Evolutionary conservation across 2,329 filamentous ascomycete genomes (phyloP), one percentile per base, ranked within the genome.

Genomic region (Alternaria triticina): DNA sequence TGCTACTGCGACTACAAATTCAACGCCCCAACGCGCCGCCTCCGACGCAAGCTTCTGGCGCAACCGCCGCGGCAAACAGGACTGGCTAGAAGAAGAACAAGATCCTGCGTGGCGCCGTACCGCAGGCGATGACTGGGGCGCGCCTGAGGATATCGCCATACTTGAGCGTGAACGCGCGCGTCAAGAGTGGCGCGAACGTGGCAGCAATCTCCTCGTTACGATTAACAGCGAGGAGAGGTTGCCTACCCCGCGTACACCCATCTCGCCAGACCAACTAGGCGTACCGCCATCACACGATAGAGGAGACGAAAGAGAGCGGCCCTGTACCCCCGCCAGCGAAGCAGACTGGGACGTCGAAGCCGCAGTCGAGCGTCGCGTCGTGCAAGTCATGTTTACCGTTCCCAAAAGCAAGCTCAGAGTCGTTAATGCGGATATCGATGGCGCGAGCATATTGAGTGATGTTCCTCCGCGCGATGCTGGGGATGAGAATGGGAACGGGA

Each of bases 311-410:
- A 61, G 67, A 3, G 65, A 75, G 46, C 13, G 75, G 45, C 66
- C 79, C 1, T 62, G 62, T 28, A 79, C 76, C 3, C 76, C 77
- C 10, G 74, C 73, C 2, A 76, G 78, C 57, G 82, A 84, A 55
- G 80, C 80, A 8, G 83, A 85, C 50, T 86, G 84, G 84, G 83
- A 86, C 56, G 82, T 86, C 1, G 84, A 86, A 67, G 79, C 80
- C 12, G 84, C 83, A 5, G 83, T 81, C 2, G 79, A 81, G 54
- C 76, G 80, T 22, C 70, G 84, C 6, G 82, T 84, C 5, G 83
- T 86, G n/a, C 84, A 84, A 59, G 81, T 86, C 75, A 96, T 97
- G 88, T 98, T 97, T 79, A 97, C 95, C 0, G 93, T 97, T 64
- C 95, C 96, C 3, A 93, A 91, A 78, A 91, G 95, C 79, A 88